A percentile compares a stretch with the other conserved stretches of the same genome.
Conservation (phyloP, 2,329 filamentous ascomycete species). For the Xylariaceae sp. region DNA sequence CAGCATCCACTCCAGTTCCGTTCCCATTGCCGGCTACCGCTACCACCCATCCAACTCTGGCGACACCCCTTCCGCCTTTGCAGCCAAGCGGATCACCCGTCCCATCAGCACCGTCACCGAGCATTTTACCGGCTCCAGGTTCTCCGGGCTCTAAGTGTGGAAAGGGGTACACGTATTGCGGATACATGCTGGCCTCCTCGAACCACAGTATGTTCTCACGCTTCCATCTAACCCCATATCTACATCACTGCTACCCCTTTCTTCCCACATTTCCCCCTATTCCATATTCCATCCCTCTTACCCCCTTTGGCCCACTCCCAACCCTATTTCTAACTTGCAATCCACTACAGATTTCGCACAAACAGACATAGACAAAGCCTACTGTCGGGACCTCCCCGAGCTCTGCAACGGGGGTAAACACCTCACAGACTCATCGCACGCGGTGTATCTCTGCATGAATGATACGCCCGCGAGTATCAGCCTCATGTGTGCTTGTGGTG, state of each 20-base stretch:
- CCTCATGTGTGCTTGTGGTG: slow-evolving; percentile 31
- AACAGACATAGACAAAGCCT: slow-evolving; percentile 27
- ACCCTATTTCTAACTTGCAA: slow-evolving; percentile 2
- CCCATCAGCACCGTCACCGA: slow-evolving; percentile 4
- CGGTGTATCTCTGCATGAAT: slow-evolving; percentile 32
- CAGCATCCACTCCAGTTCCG: not conserved
- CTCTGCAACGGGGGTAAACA: slow-evolving; percentile 25
- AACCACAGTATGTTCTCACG: slow-evolving; percentile 28
- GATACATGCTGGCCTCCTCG: slow-evolving; percentile 28
- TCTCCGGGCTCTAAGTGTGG: slow-evolving; percentile 27
- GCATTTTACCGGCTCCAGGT: not conserved
- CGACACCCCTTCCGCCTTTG: not conserved
- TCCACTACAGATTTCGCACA: slow-evolving; percentile 26
- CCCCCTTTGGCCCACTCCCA: not conserved
- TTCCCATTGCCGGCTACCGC: not conserved
- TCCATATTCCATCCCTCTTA: not conserved
- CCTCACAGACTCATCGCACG: slow-evolving; percentile 27
- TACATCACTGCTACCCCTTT: not conserved
- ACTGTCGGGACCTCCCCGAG: slow-evolving; percentile 28
- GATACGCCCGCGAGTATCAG: slow-evolving; percentile 29
- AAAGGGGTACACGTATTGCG: slow-evolving; percentile 34
- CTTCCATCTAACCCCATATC: too few relatives aligned
- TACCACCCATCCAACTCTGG: not conserved
- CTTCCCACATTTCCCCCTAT: not conserved
- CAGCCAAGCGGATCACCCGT: not conserved